Conservation (phyloP, 2,329 filamentous ascomycete species). For the Blastomyces emzantsi region DNA sequence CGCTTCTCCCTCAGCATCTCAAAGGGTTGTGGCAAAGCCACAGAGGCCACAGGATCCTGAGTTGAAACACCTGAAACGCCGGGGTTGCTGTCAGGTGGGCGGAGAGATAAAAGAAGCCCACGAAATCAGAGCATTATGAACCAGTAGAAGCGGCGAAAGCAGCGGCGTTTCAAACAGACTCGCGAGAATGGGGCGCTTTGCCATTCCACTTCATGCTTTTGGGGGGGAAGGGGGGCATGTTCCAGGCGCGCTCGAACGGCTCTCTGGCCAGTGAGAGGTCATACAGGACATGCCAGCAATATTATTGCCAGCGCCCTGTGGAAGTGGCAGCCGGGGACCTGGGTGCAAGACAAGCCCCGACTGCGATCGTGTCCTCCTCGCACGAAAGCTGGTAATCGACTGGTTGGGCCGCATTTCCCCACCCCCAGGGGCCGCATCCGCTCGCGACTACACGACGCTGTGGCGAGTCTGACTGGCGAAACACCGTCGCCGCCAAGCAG, state of each 20-base stretch:
- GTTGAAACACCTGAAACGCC: conserved; percentile 3
- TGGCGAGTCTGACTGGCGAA: neutral
- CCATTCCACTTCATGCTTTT: neutral
- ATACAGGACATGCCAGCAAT: neutral
- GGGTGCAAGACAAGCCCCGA: neutral
- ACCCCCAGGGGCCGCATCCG: neutral
- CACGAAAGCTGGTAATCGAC: neutral
- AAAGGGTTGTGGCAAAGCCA: neutral
- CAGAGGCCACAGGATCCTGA: neutral
- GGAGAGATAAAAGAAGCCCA: too few relatives aligned
- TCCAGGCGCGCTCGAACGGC: neutral
- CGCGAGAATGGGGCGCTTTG: neutral
- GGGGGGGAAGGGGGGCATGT: neutral
- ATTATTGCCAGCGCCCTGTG: too few relatives aligned
- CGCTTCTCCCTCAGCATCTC: neutral
- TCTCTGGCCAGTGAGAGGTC: neutral
- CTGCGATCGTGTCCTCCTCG: neutral
- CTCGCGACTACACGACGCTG: neutral
- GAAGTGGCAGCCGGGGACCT: too few relatives aligned
- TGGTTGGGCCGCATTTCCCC: neutral
- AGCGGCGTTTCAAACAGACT: conserved; percentile 3
- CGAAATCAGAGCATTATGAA: neutral
- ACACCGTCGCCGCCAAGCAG: neutral
- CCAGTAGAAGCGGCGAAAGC: conserved; percentile 1
- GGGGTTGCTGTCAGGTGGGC: neutral